phyloP scores from a whole-genome alignment of 1,284 basidiomycete genomes.

The Leccinum insolens region DNA sequence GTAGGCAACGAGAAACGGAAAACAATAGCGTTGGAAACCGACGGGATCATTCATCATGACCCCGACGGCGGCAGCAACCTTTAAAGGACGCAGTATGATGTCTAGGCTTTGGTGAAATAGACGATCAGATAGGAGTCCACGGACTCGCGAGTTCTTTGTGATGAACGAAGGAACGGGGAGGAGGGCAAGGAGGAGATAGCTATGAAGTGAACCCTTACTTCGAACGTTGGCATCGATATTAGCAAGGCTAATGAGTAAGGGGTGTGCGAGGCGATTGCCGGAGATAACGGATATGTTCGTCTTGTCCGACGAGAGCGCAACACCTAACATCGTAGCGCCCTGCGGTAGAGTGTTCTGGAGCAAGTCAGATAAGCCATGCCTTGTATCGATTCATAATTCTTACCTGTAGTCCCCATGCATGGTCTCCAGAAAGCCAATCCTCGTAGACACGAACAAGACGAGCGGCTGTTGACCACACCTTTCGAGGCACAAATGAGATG shows the following conservation, averaged over 20 bases:
- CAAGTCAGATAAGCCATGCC: neutral
- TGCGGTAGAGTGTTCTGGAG: neutral
- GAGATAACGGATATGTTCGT: conserved; percentile 1
- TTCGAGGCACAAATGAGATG: neutral
- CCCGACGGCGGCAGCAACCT: neutral
- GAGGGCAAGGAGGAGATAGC: neutral
- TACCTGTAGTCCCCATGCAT: neutral
- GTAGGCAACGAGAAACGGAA: neutral
- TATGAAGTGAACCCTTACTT: conserved; percentile 13
- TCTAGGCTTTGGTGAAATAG: neutral
- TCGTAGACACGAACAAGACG: no score
- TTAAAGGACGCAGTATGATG: neutral
- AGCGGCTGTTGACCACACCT: no score
- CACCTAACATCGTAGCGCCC: neutral
- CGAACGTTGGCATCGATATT: conserved; percentile 33
- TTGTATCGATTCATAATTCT: neutral
- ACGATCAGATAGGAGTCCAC: neutral
- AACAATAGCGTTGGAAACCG: neutral
- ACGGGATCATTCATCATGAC: neutral
- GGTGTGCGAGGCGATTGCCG: neutral
- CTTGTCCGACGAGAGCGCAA: neutral
- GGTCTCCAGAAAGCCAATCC: no score
- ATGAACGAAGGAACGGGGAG: neutral
- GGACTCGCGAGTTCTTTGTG: neutral
- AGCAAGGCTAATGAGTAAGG: conserved; percentile 22